phyloP scores from a whole-genome alignment of 192 early-diverging fungal species.

The Entophlyctis luteolus region DNA sequence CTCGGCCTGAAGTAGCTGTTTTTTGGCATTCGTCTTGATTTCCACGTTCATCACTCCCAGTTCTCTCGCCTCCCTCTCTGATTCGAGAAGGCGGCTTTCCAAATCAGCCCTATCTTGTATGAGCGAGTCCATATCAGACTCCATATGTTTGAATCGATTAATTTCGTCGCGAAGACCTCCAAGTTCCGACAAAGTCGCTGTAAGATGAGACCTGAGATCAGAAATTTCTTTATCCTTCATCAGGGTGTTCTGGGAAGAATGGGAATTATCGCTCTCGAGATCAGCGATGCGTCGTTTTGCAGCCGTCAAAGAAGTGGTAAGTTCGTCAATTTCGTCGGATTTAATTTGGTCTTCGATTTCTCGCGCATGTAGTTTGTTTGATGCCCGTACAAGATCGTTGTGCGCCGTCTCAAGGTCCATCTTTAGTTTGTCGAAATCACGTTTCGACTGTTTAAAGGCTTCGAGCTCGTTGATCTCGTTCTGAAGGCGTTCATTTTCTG shows the following conservation, averaged over 20 bases:
- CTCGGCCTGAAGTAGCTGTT: slow-evolving; percentile 5
- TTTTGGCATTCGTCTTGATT: neutral
- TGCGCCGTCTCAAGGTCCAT: neutral
- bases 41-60: neutral
- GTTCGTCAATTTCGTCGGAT: neutral
- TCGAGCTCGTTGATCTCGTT: neutral
- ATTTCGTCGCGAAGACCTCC: neutral
- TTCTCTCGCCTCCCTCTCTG: neutral
- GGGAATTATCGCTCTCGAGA: neutral
- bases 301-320: neutral
- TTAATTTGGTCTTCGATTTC: neutral
- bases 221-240: neutral
- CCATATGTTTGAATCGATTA: neutral
- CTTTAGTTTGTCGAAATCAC: neutral
- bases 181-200: neutral
- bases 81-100: neutral
- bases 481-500: neutral
- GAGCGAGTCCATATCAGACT: neutral
- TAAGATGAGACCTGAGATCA: neutral
- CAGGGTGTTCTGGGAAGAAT: neutral
- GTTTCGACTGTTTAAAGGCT: neutral
- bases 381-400: neutral
- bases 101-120: neutral
- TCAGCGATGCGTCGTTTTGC: neutral
- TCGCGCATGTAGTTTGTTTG: neutral